Percentiles rank a stretch among this genome's conserved stretches.
phyloP scores from a whole-genome alignment of 495 filamentous ascomycete genomes.

The Hypoxylon rickii region DNA sequence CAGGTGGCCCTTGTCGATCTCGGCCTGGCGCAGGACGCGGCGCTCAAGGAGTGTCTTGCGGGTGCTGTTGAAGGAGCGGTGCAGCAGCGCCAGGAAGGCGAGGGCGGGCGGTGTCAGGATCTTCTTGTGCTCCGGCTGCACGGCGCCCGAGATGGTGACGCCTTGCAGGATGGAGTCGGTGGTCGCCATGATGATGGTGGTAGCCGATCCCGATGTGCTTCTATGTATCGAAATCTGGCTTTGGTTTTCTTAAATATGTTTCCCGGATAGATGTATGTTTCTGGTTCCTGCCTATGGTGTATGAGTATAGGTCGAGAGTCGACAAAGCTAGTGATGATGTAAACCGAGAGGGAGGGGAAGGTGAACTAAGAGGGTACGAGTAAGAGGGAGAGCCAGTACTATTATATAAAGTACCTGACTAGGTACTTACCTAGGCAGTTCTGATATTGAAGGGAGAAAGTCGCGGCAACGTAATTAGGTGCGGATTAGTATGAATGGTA shows the following conservation, averaged over 20 bases:
- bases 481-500: constrained; percentile 4
- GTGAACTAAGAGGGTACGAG: background rate
- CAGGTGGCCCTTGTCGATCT: constrained; percentile 90
- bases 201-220: too few relatives aligned
- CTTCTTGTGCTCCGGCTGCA: constrained; percentile 80
- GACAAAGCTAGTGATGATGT: background rate
- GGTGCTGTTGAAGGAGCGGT: constrained; percentile 89
- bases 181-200: constrained; percentile 62
- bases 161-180: constrained; percentile 81
- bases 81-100: constrained; percentile 91
- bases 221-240: too few relatives aligned
- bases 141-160: constrained; percentile 78
- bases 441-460: constrained; percentile 4
- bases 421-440: background rate
- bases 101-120: constrained; percentile 90
- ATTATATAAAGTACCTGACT: constrained; percentile 23
- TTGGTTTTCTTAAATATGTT: background rate
- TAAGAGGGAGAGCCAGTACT: constrained; percentile 2
- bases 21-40: constrained; percentile 83
- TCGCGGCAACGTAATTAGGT: constrained; percentile 11
- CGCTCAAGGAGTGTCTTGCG: constrained; percentile 90
- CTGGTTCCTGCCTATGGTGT: background rate
- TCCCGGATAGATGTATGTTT: background rate
- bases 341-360: background rate
- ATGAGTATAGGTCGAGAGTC: background rate